Conservation (phyloP, 176 grass and related monocot genomes). For the Aechmea fasciata region DNA sequence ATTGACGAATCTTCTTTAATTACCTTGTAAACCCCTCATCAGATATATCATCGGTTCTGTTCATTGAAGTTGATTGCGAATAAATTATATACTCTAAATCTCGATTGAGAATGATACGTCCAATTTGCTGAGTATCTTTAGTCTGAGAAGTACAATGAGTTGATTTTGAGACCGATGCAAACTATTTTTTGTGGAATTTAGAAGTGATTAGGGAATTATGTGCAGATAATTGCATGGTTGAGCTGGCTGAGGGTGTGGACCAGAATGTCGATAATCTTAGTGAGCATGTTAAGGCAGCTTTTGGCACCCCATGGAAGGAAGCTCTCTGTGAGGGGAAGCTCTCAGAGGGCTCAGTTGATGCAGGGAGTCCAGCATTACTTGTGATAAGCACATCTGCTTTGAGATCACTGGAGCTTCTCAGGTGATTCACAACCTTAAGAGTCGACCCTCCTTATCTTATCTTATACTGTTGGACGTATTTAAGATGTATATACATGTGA, state of each 20-base stretch:
- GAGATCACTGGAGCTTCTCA: conserved; percentile 76
- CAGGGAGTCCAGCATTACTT: conserved; percentile 56
- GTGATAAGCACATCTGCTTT: conserved; percentile 66
- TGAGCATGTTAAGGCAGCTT: conserved; percentile 57
- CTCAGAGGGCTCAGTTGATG: conserved; percentile 22
- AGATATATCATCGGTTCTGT: too few species aligned
- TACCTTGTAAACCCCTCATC: too few species aligned
- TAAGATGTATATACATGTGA: too few species aligned
- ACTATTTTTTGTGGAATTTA: background rate
- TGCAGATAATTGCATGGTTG: conserved; percentile 61
- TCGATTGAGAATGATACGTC: too few species aligned
- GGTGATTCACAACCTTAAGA: conserved; percentile 29
- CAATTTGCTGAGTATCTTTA: background rate
- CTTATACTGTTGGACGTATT: background rate
- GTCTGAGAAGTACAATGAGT: background rate
- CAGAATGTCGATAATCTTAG: conserved; percentile 62
- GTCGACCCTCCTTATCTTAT: background rate
- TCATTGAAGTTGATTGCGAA: too few species aligned
- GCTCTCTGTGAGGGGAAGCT: conserved; percentile 53
- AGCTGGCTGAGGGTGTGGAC: conserved; percentile 44
- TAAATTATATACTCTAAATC: background rate
- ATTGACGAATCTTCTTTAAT: too few species aligned
- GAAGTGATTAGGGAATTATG: conserved; percentile 5
- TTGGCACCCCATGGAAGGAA: conserved; percentile 45
- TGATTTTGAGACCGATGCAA: background rate